Evolutionary conservation across 192 early-diverging fungal species (phyloP), one percentile per base, ranked within the genome.

Genomic region (Endogone sp.): DNA sequence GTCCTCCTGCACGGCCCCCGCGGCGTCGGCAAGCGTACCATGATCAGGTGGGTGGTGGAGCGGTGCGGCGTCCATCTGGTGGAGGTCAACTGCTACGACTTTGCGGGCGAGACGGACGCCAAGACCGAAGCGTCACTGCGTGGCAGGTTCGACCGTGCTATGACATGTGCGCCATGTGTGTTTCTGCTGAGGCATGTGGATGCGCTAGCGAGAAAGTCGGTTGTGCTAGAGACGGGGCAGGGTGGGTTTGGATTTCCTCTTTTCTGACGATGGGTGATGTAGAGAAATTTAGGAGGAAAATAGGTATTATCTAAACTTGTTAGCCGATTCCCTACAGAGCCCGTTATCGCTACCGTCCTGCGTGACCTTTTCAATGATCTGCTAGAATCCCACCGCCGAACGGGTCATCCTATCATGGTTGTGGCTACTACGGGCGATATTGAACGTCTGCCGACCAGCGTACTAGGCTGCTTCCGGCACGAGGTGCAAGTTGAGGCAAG

Each of bases 11-110:
- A 91, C 66, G 95, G 94, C 13, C 87, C 91, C 24, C 80, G 86
- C 2, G 96, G 96, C 4, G 89, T 86, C 21, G 96, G 96, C 13
- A 98, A 98, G 68, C 82, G 86, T 32, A 87, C 88, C 0, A 65
- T 93, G 30, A 77, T 95, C 2, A 74, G 79, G 21, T 78, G 83
- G 62, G 85, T 91, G 0, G 88, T 87, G 8, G 87, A 92, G 29
- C 68, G 79, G n/a, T 72, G 93, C 26, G 94, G 94, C 16, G 80
- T 94, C 2, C 90, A 96, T 64, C 22, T 94, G 8, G 88, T 87
- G 67, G 90, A 93, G 65, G 81, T 92, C 29, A 91, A 92, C 75
- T 89, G 88, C 56, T 95, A 86, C 71, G 91, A 95, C 59, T 82
- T 88, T 31, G 79, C 89, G 4, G 86, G 89, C 11, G 95, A 97